These are phyloP conservation scores for Caulochytrium protostelioides DNA, from an alignment of 371 early-diverging fungal species.

Conservation along the genomic window DNA sequence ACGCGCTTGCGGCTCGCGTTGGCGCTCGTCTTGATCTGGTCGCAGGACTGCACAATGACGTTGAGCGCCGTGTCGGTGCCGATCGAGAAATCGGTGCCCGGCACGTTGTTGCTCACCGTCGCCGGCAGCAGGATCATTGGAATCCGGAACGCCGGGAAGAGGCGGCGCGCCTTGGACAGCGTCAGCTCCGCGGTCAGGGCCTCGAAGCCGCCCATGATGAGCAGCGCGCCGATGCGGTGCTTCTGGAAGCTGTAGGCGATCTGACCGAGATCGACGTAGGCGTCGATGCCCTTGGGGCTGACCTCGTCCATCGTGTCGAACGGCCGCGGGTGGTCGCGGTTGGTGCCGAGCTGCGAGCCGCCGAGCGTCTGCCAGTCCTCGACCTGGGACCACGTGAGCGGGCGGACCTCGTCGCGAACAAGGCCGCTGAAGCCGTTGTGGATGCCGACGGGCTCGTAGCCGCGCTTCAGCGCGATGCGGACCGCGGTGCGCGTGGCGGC, in stretches of 20 bases:
- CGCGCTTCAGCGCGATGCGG: constrained; percentile 63
- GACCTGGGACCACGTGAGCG: constrained; percentile 64
- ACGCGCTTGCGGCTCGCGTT: constrained; percentile 75
- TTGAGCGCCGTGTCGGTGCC: constrained; percentile 96
- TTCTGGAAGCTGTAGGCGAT: constrained; percentile 83
- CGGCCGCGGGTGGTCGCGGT: constrained; percentile 54
- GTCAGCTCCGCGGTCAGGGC: constrained; percentile 60
- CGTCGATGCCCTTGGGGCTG: constrained; percentile 21
- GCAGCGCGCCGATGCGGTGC: constrained; percentile 59
- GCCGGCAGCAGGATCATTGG: constrained; percentile 90
- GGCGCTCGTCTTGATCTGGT: constrained; percentile 81
- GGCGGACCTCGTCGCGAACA: constrained; percentile 47
- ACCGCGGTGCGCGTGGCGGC: constrained; percentile 80
- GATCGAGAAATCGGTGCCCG: constrained; percentile 88
- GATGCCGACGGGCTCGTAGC: constrained; percentile 63
- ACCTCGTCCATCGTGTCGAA: constrained; percentile 6
- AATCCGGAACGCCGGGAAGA: constrained; percentile 69
- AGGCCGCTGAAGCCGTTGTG: constrained; percentile 91
- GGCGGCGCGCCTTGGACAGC: constrained; percentile 40
- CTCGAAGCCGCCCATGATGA: constrained; percentile 92
- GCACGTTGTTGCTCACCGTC: constrained; percentile 95
- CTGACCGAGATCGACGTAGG: constrained; percentile 42
- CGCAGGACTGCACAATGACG: constrained; percentile 79
- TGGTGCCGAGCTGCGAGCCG: constrained; percentile 89
- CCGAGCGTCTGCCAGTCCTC: constrained; percentile 76